These are phyloP conservation scores for Irpex sp. DNA, from an alignment of 1,284 basidiomycete species.

Conservation along the genomic window DNA sequence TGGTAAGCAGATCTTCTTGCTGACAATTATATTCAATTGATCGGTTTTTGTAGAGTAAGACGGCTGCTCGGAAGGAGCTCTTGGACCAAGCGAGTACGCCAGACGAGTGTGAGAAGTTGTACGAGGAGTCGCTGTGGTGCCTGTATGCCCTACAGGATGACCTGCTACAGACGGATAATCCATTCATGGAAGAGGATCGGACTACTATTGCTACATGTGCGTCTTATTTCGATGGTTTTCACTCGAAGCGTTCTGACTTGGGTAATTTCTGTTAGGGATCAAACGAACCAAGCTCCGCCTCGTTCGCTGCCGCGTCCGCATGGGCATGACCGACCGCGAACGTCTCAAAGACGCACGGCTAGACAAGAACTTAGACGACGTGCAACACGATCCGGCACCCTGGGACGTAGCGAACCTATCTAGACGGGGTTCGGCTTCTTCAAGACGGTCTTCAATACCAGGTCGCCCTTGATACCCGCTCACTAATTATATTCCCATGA, in stretches of 20 bases:
- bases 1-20: slow-evolving; percentile 42
- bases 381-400: slow-evolving; percentile 66
- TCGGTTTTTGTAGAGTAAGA: slow-evolving; percentile 65
- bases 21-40: neutral
- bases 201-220: slow-evolving; percentile 78
- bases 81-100: slow-evolving; percentile 72
- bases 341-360: slow-evolving; percentile 66
- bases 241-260: slow-evolving; percentile 3
- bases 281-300: slow-evolving; percentile 78
- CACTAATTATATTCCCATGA: neutral
- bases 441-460: neutral
- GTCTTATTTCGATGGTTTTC: slow-evolving; percentile 23
- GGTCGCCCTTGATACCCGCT: neutral
- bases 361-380: slow-evolving; percentile 72
- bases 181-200: slow-evolving; percentile 82
- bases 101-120: slow-evolving; percentile 88
- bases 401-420: slow-evolving; percentile 46
- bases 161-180: slow-evolving; percentile 78
- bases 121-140: slow-evolving; percentile 94
- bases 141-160: slow-evolving; percentile 91
- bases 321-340: slow-evolving; percentile 68
- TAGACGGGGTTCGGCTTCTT: neutral
- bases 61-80: slow-evolving; percentile 89
- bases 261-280: slow-evolving; percentile 51
- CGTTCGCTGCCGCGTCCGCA: slow-evolving; percentile 65